Evolutionary conservation across 495 filamentous ascomycete genomes (phyloP).

Genomic region (Evansstolkia leycettana): DNA sequence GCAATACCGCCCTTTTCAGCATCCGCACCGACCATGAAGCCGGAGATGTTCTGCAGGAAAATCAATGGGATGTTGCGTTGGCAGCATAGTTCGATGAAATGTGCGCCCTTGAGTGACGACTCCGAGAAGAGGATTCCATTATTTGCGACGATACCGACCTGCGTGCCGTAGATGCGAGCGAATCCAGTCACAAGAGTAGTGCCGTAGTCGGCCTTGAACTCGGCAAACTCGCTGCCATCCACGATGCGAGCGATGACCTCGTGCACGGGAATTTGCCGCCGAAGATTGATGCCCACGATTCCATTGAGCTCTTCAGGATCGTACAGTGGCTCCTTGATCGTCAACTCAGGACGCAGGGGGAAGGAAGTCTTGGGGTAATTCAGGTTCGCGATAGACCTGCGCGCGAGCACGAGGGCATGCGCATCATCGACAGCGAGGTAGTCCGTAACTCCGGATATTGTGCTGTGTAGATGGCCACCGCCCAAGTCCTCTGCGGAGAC

Average conservation of each 20-base stretch:
- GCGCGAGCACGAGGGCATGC: conserved; percentile 78
- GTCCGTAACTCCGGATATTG: conserved; percentile 88
- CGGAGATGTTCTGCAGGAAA: conserved; percentile 92
- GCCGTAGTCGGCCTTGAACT: conserved; percentile 93
- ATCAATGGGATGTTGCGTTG: conserved; percentile 82
- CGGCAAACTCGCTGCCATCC: conserved; percentile 78
- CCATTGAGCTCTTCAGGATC: conserved; percentile 71
- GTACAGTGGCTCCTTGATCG: conserved; percentile 63
- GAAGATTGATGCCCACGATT: conserved; percentile 79
- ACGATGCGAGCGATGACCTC: conserved; percentile 93
- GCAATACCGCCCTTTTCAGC: conserved; percentile 92
- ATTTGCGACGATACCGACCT: conserved; percentile 89
- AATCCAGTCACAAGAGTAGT: conserved; percentile 88
- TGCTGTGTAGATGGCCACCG: conserved; percentile 83
- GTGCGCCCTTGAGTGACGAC: conserved; percentile 83
- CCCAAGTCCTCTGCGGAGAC: conserved; percentile 90
- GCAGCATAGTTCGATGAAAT: conserved; percentile 95
- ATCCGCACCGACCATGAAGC: conserved; percentile 94
- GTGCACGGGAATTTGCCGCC: conserved; percentile 69
- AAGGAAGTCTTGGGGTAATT: conserved; percentile 54
- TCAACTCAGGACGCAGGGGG: conserved; percentile 7
- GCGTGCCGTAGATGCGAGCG: conserved; percentile 78
- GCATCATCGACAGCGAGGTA: conserved; percentile 92
- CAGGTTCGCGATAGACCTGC: conserved; percentile 74
- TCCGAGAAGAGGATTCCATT: conserved; percentile 96